Conservation (phyloP, 73 alveolate species). For the Tetrahymena malaccensis region DNA sequence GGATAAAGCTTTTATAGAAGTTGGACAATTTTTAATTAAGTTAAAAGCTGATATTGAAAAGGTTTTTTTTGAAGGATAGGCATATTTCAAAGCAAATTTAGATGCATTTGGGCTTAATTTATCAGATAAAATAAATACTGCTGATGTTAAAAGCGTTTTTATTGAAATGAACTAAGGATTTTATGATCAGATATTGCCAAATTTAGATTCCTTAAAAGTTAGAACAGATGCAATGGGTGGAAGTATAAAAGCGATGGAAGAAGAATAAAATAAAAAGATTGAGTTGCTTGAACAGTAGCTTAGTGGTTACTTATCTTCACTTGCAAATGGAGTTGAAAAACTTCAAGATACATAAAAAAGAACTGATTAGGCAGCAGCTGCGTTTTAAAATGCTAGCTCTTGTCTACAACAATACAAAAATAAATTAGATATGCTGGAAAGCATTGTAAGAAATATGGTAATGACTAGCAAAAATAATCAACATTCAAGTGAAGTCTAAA, state of each 20-base stretch:
- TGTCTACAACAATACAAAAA: background rate
- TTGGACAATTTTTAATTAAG: background rate
- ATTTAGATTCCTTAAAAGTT: background rate
- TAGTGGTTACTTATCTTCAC: background rate
- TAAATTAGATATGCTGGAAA: background rate
- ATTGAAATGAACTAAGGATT: background rate
- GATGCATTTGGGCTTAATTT: background rate
- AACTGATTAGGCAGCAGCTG: background rate
- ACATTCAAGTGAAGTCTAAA: background rate
- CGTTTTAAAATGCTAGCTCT: background rate
- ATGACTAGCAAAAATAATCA: background rate
- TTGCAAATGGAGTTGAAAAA: background rate
- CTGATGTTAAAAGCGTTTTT: background rate
- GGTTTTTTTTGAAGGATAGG: background rate
- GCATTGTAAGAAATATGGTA: background rate
- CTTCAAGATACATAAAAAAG: background rate
- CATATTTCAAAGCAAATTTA: background rate
- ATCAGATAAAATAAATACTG: background rate
- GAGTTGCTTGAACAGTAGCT: background rate
- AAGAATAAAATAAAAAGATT: background rate
- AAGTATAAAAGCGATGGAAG: background rate
- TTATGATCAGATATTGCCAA: background rate
- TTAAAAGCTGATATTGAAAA: background rate
- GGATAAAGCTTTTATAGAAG: background rate
- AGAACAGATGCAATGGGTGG: background rate